Base-by-base conservation (phyloP, 2,329 filamentous ascomycete genomes). In the Rutstroemia sp. region DNA sequence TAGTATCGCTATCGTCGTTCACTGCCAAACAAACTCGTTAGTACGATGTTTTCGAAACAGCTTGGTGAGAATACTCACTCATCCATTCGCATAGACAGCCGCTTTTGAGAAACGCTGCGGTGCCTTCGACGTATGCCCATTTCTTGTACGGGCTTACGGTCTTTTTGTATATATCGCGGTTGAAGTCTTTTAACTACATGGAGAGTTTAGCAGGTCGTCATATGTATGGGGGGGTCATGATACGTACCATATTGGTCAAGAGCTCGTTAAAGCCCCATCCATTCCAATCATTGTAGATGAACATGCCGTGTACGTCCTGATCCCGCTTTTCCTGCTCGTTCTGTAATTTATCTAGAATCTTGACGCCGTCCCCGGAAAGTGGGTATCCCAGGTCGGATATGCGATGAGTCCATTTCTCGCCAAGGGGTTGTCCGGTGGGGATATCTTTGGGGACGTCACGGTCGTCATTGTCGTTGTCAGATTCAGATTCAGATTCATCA, bases 211-310 rank as follows among this genome's bases (percentile, higher is more conserved):
- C 14, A 37, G 46, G 16, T 8, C 19, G 9, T n/a, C 21, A 23
- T 1, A 19, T 9, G 9, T 18, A 14, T 21, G 16, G 39, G 12
- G n/a, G n/a, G n/a, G n/a, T n/a, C n/a, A n/a, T n/a, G n/a, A n/a
- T n/a, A n/a, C n/a, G n/a, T n/a, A 58, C 54, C 21, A 57, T 39
- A 49, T 65, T 66, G 23, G 57, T 57, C 27, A 62, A 46, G 0
- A 60, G 14, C 39, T 66, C 61, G 9, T 47, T 54, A 10, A 62
- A 55, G 0, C 59, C 62, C 49, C 52, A 61, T 4, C 60, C 63
- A 51, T 59, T 60, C 56, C 58, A 65, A 25, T 66, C 59, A 30
- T 61, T 62, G 19, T 62, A 62, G 12, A 65, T 61, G 45, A 60
- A 56, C 59, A 65, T 59, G 16, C 49, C 39, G n/a, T 54, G 25